These are phyloP conservation scores for Allantophomopsis lycopodina DNA, from an alignment of 2,329 filamentous ascomycete genomes.

Conservation along the genomic window DNA sequence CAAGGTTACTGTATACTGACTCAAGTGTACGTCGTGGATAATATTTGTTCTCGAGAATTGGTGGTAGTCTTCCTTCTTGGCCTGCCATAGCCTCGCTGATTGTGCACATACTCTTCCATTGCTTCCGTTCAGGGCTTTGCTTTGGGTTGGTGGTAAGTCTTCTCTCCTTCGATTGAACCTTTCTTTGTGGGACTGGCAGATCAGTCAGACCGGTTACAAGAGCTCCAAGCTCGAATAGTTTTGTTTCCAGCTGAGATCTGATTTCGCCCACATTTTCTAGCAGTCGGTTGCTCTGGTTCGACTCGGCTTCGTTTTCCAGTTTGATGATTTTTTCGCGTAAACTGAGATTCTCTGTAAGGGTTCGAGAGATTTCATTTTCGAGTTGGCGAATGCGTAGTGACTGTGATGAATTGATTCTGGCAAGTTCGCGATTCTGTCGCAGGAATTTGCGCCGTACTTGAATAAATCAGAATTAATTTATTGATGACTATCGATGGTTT, in stretches of 20 bases:
- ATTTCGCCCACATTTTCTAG: conserved; percentile 56
- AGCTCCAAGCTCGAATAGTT: conserved; percentile 55
- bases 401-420: conserved; percentile 64
- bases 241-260: conserved; percentile 56
- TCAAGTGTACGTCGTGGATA: conserved; percentile 56
- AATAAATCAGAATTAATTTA: too few relatives aligned
- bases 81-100: conserved; percentile 19
- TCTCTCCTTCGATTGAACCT: conserved; percentile 15
- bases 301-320: conserved; percentile 53
- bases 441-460: conserved; percentile 67
- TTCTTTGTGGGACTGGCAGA: conserved; percentile 39
- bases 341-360: conserved; percentile 67
- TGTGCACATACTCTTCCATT: conserved; percentile 28
- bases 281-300: conserved; percentile 42
- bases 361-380: conserved; percentile 60
- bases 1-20: conserved; percentile 27
- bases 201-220: conserved; percentile 53
- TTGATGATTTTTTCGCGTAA: conserved; percentile 58
- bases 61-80: conserved; percentile 35
- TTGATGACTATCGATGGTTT: too few relatives aligned
- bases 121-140: conserved; percentile 29
- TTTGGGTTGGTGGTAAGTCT: conserved; percentile 18
- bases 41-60: conserved; percentile 56
- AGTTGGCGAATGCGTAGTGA: conserved; percentile 64
- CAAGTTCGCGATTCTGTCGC: conserved; percentile 74